Conservation (phyloP, 192 early-diverging fungal genomes). For the Coemansia sp. region DNA sequence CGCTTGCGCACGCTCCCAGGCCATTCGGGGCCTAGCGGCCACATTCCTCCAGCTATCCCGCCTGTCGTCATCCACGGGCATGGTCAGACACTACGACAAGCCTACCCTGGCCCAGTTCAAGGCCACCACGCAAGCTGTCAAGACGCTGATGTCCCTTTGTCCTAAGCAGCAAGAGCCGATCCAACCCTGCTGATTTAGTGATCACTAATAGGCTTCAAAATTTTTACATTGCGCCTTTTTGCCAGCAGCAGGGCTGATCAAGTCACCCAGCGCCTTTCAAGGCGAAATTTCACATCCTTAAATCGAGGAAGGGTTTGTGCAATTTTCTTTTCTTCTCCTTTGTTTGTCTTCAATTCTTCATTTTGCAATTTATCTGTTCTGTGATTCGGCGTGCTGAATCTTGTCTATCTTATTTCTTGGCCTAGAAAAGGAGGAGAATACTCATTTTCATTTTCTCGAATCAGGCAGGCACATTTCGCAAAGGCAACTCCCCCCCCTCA, state of each 20-base stretch:
- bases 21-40: conserved; percentile 24
- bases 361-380: neutral
- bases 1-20: neutral
- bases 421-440: neutral
- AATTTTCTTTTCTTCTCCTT: conserved; percentile 8
- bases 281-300: neutral
- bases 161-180: neutral
- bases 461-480: neutral
- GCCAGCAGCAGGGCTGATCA: conserved; percentile 4
- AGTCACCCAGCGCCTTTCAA: neutral
- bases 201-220: conserved; percentile 10
- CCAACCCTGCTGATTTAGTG: neutral
- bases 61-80: conserved; percentile 34
- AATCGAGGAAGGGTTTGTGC: neutral
- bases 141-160: conserved; percentile 33
- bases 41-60: conserved; percentile 48
- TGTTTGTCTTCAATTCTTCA: conserved; percentile 9
- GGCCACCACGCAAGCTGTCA: conserved; percentile 42
- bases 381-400: neutral
- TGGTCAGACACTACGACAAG: conserved; percentile 51
- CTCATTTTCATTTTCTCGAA: neutral
- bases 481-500: neutral
- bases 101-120: conserved; percentile 48
- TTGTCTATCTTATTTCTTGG: conserved; percentile 6
- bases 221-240: conserved; percentile 1